Conservation (phyloP, 2,329 filamentous ascomycete genomes). For the Tolypocladium endophyticum region DNA sequence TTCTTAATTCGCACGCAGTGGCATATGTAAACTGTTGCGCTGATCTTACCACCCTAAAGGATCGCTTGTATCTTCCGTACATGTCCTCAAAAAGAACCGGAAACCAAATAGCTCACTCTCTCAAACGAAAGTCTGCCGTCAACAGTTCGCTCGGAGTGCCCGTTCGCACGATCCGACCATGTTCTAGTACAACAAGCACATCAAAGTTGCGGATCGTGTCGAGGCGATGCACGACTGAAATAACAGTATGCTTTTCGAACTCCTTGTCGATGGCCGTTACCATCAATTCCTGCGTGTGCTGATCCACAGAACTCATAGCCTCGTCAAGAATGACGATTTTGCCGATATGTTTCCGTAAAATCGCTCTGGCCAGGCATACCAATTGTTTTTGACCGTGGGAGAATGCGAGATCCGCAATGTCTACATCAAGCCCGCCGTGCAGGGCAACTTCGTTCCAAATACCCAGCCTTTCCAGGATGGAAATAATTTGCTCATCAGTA, state of each 20-base stretch:
- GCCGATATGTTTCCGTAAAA: conserved; percentile 15
- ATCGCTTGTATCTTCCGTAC: no score
- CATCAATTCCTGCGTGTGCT: conserved; percentile 25
- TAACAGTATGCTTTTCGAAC: conserved; percentile 36
- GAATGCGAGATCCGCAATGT: conserved; percentile 4
- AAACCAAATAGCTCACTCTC: no score
- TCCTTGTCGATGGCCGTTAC: conserved; percentile 21
- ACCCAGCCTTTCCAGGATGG: no score
- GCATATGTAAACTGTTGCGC: no score
- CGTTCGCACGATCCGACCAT: conserved; percentile 29
- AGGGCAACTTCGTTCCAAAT: conserved; percentile 4
- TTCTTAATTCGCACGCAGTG: no score
- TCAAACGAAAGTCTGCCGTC: no score
- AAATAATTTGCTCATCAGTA: no score
- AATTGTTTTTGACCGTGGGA: conserved; percentile 13
- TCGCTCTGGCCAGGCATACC: conserved; percentile 9
- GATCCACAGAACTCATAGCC: conserved; percentile 22
- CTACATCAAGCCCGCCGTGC: conserved; percentile 7
- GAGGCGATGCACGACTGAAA: conserved; percentile 30
- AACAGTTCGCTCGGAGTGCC: not conserved
- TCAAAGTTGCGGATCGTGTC: conserved; percentile 39
- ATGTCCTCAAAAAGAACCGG: no score
- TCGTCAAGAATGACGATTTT: conserved; percentile 26
- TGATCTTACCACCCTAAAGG: no score
- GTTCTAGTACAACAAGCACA: conserved; percentile 33